Conservation (phyloP, 768 basidiomycete genomes). For the Amanita rimosa region DNA sequence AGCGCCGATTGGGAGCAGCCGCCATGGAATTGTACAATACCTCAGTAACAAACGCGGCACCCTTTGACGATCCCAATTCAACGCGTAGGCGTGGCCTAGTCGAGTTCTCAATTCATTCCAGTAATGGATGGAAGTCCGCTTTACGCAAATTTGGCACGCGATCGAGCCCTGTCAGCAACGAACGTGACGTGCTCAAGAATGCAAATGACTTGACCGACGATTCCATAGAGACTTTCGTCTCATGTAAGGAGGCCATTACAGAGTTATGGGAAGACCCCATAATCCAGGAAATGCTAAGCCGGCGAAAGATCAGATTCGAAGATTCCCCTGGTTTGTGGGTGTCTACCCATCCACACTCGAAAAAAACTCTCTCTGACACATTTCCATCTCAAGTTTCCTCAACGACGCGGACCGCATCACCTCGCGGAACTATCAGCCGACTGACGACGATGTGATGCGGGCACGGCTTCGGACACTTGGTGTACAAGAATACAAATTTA, state of each 20-base stretch:
- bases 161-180: conserved; percentile 13
- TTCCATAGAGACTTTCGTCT: conserved; percentile 44
- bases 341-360: conserved; percentile 14
- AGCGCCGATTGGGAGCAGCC: conserved; percentile 46
- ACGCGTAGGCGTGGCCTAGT: conserved; percentile 18
- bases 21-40: conserved; percentile 38
- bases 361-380: background rate
- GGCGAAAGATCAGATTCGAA: conserved; percentile 48
- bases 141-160: conserved; percentile 43
- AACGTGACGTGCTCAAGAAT: conserved; percentile 12
- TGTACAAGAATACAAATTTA: conserved; percentile 63
- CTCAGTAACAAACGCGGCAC: conserved; percentile 25
- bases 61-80: conserved; percentile 20
- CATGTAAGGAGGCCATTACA: conserved; percentile 56
- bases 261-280: conserved; percentile 56
- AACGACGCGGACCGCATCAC: conserved; percentile 61
- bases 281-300: conserved; percentile 47
- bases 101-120: conserved; percentile 52
- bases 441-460: conserved; percentile 67
- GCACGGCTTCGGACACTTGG: conserved; percentile 72
- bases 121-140: conserved; percentile 56
- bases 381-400: conserved; percentile 40
- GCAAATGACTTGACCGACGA: conserved; percentile 39
- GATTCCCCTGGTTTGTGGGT: conserved; percentile 62
- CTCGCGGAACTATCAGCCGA: conserved; percentile 50